Conservation (phyloP, 2,329 filamentous ascomycete genomes). For the Amylocarpus encephaloides region DNA sequence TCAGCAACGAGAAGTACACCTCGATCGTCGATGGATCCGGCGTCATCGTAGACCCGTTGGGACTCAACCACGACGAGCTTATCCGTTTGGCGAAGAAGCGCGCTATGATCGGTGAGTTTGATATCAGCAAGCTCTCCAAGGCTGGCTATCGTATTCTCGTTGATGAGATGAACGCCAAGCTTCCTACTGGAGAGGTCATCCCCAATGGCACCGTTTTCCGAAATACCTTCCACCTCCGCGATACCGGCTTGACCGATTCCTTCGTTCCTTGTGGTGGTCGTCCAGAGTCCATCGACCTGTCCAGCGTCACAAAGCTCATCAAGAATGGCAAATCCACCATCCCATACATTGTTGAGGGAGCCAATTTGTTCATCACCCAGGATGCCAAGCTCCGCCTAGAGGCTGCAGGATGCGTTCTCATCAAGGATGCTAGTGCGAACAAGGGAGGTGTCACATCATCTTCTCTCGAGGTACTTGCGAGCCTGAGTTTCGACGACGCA, state of each 20-base stretch:
- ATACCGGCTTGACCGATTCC: slow-evolving; percentile 68
- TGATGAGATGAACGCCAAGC: slow-evolving; percentile 81
- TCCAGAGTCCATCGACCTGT: slow-evolving; percentile 92
- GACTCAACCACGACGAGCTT: slow-evolving; percentile 78
- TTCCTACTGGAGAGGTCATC: slow-evolving; percentile 80
- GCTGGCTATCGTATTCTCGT: slow-evolving; percentile 88
- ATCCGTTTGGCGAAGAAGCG: slow-evolving; percentile 77
- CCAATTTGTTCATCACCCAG: slow-evolving; percentile 97
- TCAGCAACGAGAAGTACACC: slow-evolving; percentile 92
- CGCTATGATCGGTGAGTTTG: slow-evolving; percentile 84
- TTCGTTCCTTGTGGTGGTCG: slow-evolving; percentile 97
- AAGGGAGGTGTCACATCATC: slow-evolving; percentile 98
- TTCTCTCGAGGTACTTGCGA: slow-evolving; percentile 90
- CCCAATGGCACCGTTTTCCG: slow-evolving; percentile 93
- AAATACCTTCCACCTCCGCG: slow-evolving; percentile 91
- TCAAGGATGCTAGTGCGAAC: slow-evolving; percentile 97
- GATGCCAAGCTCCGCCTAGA: slow-evolving; percentile 94
- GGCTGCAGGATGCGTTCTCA: slow-evolving; percentile 87
- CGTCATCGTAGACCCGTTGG: slow-evolving; percentile 88
- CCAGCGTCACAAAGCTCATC: slow-evolving; percentile 81
- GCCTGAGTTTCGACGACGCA: slow-evolving; percentile 85
- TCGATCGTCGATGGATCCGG: slow-evolving; percentile 94
- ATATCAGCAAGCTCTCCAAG: slow-evolving; percentile 75
- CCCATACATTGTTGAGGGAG: slow-evolving; percentile 94
- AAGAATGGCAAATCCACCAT: slow-evolving; percentile 80